A percentile compares a stretch with the other conserved stretches of the same genome.
Evolutionary conservation across 2,329 filamentous ascomycete species (phyloP).

Genomic region (Fusarium sp.): DNA sequence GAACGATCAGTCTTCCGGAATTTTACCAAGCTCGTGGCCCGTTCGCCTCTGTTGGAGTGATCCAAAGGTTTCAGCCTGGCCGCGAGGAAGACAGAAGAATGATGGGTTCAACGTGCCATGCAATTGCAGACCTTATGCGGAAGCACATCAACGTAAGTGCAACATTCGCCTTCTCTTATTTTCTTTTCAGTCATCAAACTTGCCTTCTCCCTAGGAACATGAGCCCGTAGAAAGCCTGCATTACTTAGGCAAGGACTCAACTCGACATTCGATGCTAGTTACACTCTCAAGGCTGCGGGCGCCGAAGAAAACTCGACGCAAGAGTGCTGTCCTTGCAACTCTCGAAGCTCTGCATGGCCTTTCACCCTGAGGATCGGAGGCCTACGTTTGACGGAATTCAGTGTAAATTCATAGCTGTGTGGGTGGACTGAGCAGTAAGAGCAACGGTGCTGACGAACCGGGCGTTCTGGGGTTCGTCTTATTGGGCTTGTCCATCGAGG

Average conservation of each 20-base stretch:
- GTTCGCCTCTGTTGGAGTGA: not conserved
- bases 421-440: not conserved
- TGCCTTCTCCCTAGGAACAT: not conserved
- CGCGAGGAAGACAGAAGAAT: not conserved
- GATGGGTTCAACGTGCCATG: not conserved
- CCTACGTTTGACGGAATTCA: not conserved
- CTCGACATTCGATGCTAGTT: not conserved
- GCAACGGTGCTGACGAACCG: not conserved
- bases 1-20: not conserved
- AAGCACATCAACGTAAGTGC: not conserved
- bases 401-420: no score
- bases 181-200: not conserved
- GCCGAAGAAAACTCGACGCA: not conserved
- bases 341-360: not conserved
- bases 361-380: not conserved
- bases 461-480: no score
- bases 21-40: not conserved
- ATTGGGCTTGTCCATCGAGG: not conserved
- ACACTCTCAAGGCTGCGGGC: not conserved
- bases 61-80: not conserved
- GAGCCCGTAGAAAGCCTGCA: not conserved
- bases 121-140: not conserved
- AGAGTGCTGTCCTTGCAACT: not conserved
- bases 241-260: not conserved
- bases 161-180: not conserved